Base-by-base conservation (phyloP, 768 basidiomycete genomes). In the Mycena indigotica region DNA sequence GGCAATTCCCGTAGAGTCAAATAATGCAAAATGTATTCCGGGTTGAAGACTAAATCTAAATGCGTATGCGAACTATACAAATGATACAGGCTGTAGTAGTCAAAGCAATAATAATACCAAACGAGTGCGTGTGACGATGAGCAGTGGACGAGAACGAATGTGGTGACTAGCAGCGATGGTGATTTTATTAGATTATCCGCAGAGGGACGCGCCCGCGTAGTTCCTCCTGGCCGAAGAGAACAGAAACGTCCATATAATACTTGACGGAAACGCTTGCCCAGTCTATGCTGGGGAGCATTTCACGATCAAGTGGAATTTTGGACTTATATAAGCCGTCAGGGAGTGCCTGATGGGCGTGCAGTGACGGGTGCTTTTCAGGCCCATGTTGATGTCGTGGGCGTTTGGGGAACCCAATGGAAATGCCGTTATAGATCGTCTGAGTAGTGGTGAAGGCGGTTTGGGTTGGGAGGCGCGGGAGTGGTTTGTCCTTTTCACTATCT, bases 221-320 rank as follows among this genome's bases (percentile, higher is more conserved):
- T 57, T 83, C 80, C 63, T 89, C 86, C 63, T 84, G 82, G 17
- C 84, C 84, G 38, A 86, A 74, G 41, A 86, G 71, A 38, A 90
- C 87, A 50, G 86, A 86, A 28, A 88, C 77, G 56, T 89, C 87
- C 54, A 90, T 72, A 67, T 88, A 89, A 71, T 89, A 89, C 89
- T 88, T 85, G 49, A 90, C 83, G 52, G 76, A 83, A 17, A 91
- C 63, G 8, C 88, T 87, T 45, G 76, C 73, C 85, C 88, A 88
- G 55, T 87, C 81, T 52, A 88, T 80, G 50, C 77, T 79, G 15
- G 87, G 86, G 21, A 89, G 68, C 80, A 89, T 83, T 53, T 80
- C 79, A 63, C 78, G 80, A 46, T 78, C 72, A 5, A 90, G 69
- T 28, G 74, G 68, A 28, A 91, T 73, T 55, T 80, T 81, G 50